Percentiles rank a stretch among this genome's conserved stretches.
Conservation (phyloP, 768 basidiomycete genomes). For the Mycena floridula region DNA sequence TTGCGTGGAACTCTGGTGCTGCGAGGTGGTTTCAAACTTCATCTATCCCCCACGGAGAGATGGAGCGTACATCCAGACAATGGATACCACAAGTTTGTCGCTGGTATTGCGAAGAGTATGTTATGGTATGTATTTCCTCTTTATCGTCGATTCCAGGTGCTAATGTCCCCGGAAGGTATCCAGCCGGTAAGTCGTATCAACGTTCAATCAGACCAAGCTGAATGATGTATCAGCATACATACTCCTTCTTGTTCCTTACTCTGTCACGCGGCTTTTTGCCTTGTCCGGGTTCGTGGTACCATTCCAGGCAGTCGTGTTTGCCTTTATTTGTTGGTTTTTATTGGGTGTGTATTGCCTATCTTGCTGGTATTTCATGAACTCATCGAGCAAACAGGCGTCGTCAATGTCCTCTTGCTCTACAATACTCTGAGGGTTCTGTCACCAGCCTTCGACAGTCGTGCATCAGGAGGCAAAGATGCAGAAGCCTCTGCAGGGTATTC, state of each 20-base stretch:
- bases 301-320: slow-evolving; percentile 40
- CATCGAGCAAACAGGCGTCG: slow-evolving; percentile 37
- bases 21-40: slow-evolving; percentile 45
- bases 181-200: slow-evolving; percentile 38
- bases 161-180: slow-evolving; percentile 38
- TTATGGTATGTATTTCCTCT: slow-evolving; percentile 45
- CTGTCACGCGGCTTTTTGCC: slow-evolving; percentile 40
- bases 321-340: slow-evolving; percentile 42
- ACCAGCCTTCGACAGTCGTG: slow-evolving; percentile 38
- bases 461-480: slow-evolving; percentile 22
- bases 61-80: slow-evolving; percentile 36
- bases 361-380: slow-evolving; percentile 1
- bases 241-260: slow-evolving; percentile 51
- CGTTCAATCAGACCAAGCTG: slow-evolving; percentile 2
- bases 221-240: slow-evolving; percentile 43
- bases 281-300: slow-evolving; percentile 46
- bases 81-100: slow-evolving; percentile 58
- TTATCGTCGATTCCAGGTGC: not conserved
- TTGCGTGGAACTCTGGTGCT: slow-evolving; percentile 51
- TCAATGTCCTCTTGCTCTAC: slow-evolving; percentile 60
- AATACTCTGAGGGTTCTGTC: slow-evolving; percentile 62
- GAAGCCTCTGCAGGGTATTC: slow-evolving; percentile 22
- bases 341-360: slow-evolving; percentile 36
- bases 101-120: slow-evolving; percentile 60
- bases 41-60: slow-evolving; percentile 38